These are phyloP conservation scores for Hypoxylon sp. DNA, from an alignment of 2,329 filamentous ascomycete species.

Conservation along the genomic window DNA sequence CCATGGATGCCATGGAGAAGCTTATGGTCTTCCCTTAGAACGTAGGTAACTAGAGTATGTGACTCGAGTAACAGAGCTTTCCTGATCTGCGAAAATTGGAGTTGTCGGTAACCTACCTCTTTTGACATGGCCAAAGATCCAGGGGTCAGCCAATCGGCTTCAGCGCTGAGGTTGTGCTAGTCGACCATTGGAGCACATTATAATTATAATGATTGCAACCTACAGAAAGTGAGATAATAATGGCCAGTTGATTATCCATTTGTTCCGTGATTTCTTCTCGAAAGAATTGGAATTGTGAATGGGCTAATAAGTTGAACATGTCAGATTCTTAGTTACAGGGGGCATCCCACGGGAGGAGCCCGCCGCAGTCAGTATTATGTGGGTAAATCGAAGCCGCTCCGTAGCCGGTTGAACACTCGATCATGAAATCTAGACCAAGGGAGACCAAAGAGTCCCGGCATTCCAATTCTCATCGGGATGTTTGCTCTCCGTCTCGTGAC, in stretches of 20 bases:
- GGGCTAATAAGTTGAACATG: no score
- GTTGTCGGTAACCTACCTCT: not conserved
- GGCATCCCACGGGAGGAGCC: slow-evolving; percentile 8
- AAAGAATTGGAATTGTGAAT: no score
- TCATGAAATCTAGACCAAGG: slow-evolving; percentile 29
- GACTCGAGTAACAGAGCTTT: slow-evolving; percentile 12
- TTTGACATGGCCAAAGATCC: no score
- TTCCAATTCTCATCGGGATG: slow-evolving; percentile 9
- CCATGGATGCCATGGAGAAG: no score
- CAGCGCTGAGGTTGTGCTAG: slow-evolving; percentile 11
- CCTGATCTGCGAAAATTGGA: slow-evolving; percentile 9
- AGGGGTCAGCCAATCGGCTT: slow-evolving; percentile 24
- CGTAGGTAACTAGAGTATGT: no score
- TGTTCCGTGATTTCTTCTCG: slow-evolving; percentile 20
- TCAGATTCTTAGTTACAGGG: not conserved
- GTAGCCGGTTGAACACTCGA: slow-evolving; percentile 19
- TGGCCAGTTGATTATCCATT: slow-evolving; percentile 4
- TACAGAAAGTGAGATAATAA: slow-evolving; percentile 5
- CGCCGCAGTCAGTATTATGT: slow-evolving; percentile 9
- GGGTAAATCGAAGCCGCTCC: slow-evolving; percentile 25
- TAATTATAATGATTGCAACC: slow-evolving; percentile 3
- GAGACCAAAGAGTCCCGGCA: slow-evolving; percentile 23
- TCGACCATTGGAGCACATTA: slow-evolving; percentile 10
- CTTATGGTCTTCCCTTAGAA: no score
- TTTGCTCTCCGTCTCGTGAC: slow-evolving; percentile 19